Conservation (phyloP, 2,329 filamentous ascomycete species). For the Neofusicoccum sp. region DNA sequence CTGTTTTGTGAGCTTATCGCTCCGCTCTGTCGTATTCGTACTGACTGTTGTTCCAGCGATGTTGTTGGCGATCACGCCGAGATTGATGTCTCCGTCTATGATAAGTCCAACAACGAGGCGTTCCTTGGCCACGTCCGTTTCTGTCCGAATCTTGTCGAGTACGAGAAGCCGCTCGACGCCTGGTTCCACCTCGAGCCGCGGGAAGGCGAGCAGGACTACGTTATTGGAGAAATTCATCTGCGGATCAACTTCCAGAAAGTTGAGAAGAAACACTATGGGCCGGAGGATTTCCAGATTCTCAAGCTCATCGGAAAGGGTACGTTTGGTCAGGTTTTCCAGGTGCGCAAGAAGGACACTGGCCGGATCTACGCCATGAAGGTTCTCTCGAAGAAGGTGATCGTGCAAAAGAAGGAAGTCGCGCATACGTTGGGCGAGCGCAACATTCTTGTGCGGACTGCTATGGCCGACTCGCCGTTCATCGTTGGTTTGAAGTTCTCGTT, state of each 20-base stretch:
- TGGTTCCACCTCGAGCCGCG: constrained; percentile 85
- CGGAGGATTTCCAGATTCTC: constrained; percentile 92
- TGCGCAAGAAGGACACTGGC: constrained; percentile 93
- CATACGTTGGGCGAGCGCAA: constrained; percentile 97
- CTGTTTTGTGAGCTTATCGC: constrained; percentile 76
- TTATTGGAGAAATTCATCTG: constrained; percentile 84
- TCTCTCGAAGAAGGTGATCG: constrained; percentile 98
- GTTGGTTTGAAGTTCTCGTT: constrained; percentile 98
- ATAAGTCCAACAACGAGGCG: constrained; percentile 79
- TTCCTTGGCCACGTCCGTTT: constrained; percentile 91
- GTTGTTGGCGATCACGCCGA: constrained; percentile 89
- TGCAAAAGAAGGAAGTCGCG: constrained; percentile 98
- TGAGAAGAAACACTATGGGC: constrained; percentile 89
- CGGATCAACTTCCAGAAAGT: constrained; percentile 83
- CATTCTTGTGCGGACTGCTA: constrained; percentile 94
- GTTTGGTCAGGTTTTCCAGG: constrained; percentile 97
- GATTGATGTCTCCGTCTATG: constrained; percentile 92
- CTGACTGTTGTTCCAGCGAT: constrained; percentile 62
- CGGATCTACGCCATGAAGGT: constrained; percentile 99
- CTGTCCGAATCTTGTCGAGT: constrained; percentile 68
- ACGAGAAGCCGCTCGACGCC: constrained; percentile 72
- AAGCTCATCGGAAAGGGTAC: constrained; percentile 98
- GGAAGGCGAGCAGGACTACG: constrained; percentile 75
- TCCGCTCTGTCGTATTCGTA: neutral
- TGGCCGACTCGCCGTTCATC: constrained; percentile 94